These are phyloP conservation scores for Metarhizium sp. DNA, from an alignment of 2,329 filamentous ascomycete species.

Conservation along the genomic window DNA sequence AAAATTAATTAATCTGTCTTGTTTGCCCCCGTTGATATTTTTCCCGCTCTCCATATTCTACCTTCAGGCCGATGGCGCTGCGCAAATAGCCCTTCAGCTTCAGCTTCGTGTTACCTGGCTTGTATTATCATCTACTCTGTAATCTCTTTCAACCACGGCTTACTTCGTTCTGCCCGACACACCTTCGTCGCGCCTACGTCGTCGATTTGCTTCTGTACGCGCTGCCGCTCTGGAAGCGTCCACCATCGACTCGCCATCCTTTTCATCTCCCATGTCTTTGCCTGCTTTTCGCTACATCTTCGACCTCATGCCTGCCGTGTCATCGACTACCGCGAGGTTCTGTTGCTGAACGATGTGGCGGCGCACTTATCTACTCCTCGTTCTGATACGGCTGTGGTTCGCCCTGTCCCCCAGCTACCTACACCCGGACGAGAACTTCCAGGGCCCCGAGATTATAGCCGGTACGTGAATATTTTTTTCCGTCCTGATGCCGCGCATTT, in stretches of 20 bases:
- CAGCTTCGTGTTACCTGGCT: neutral
- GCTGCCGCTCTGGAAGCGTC: constrained; percentile 6
- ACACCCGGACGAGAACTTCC: constrained; percentile 97
- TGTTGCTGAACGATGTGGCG: constrained; percentile 63
- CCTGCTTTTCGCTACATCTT: constrained; percentile 2
- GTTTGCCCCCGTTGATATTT: neutral
- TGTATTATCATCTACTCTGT: neutral
- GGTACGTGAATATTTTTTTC: constrained; percentile 51
- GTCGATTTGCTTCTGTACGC: constrained; percentile 3
- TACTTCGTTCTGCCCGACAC: neutral
- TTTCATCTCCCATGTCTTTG: constrained; percentile 11
- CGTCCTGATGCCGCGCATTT: neutral
- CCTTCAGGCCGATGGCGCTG: neutral
- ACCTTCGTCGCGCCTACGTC: neutral
- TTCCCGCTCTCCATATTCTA: neutral
- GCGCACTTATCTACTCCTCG: constrained; percentile 74
- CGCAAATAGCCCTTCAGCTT: neutral
- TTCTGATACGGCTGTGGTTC: constrained; percentile 86
- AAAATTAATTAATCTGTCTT: neutral
- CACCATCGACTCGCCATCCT: neutral
- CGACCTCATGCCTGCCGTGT: constrained; percentile 18
- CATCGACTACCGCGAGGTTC: constrained; percentile 6
- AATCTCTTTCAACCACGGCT: neutral
- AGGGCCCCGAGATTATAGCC: constrained; percentile 93
- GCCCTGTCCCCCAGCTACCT: constrained; percentile 92